phyloP scores from a whole-genome alignment of 371 early-diverging fungal genomes.

The Mucor plumbeus region DNA sequence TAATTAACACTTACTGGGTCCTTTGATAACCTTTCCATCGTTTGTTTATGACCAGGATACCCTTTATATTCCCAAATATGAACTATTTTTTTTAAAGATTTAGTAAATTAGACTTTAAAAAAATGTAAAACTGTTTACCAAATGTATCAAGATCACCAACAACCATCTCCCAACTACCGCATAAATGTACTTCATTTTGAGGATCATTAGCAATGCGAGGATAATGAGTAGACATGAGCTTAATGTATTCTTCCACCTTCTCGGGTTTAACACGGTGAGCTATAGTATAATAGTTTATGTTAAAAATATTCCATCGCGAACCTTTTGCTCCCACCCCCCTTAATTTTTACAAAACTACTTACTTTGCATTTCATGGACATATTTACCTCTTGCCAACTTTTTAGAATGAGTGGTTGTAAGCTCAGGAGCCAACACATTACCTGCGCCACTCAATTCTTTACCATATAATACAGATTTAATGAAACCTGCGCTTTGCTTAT shows the following conservation, averaged over 20 bases:
- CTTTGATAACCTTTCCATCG: conserved; percentile 54
- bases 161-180: conserved; percentile 87
- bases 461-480: conserved; percentile 72
- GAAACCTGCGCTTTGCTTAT: conserved; percentile 36
- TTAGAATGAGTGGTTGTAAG: conserved; percentile 71
- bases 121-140: conserved; percentile 43
- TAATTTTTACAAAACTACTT: conserved; percentile 24
- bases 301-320: not conserved
- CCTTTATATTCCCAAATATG: conserved; percentile 95
- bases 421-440: conserved; percentile 34
- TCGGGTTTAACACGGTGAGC: conserved; percentile 88
- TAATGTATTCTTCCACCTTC: conserved; percentile 81
- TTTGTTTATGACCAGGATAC: conserved; percentile 78
- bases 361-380: conserved; percentile 87
- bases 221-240: conserved; percentile 71
- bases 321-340: not conserved
- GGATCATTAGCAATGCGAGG: conserved; percentile 78
- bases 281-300: conserved; percentile 21
- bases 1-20: conserved; percentile 58
- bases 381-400: conserved; percentile 85
- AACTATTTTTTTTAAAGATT: conserved; percentile 40
- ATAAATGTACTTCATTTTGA: conserved; percentile 75
- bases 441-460: conserved; percentile 53
- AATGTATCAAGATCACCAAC: conserved; percentile 89
- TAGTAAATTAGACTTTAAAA: not conserved